Conservation (phyloP, 2,329 filamentous ascomycete species). For the Xylaria sp. region DNA sequence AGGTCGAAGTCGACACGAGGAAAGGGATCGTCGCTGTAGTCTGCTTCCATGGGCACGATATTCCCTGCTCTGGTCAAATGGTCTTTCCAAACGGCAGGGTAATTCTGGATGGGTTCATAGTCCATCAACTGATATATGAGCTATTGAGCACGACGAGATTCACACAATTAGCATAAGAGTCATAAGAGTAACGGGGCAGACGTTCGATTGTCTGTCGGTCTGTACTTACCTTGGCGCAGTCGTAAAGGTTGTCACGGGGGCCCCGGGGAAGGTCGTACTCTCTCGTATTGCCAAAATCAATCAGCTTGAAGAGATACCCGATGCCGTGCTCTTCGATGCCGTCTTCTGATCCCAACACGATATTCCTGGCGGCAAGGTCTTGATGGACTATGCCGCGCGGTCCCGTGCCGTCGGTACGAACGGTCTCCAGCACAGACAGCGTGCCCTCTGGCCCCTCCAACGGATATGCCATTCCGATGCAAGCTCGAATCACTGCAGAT, state of each 20-base stretch:
- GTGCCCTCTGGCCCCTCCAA: not conserved
- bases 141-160: not conserved
- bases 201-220: not conserved
- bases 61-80: not conserved
- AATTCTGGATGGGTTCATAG: not conserved
- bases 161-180: not conserved
- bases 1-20: conserved; percentile 3
- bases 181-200: not conserved
- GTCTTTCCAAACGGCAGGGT: not conserved
- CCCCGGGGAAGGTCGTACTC: not conserved
- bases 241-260: not conserved
- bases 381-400: not conserved
- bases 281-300: conserved; percentile 21
- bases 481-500: conserved; percentile 15
- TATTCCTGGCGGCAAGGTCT: conserved; percentile 20
- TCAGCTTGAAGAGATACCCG: conserved; percentile 16
- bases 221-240: not conserved
- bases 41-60: not conserved
- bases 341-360: conserved; percentile 19
- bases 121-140: not conserved
- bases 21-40: not conserved
- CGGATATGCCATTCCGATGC: conserved; percentile 31
- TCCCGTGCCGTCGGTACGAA: not conserved
- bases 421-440: conserved; percentile 4
- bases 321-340: not conserved